phyloP scores from a whole-genome alignment of 768 basidiomycete species.

The Podaxis sp. region DNA sequence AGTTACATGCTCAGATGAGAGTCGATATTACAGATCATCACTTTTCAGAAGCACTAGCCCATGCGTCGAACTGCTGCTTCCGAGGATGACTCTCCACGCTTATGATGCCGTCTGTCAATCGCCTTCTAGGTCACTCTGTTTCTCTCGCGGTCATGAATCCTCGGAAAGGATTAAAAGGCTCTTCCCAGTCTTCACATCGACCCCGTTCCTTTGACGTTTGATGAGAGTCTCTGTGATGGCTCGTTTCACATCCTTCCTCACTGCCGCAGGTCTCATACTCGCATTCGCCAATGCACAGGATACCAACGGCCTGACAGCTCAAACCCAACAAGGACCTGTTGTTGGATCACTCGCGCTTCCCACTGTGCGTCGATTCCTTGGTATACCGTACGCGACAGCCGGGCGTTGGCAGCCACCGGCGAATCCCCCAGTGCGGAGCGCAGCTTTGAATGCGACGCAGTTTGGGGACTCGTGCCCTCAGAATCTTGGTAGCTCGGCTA shows the following conservation, averaged over 20 bases:
- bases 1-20: neutral
- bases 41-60: too few species aligned
- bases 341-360: conserved; percentile 25
- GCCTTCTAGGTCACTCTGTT: neutral
- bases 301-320: conserved; percentile 23
- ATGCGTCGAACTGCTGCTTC: neutral
- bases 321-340: conserved; percentile 33
- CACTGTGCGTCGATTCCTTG: conserved; percentile 35
- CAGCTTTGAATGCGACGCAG: conserved; percentile 24
- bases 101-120: neutral
- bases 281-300: neutral
- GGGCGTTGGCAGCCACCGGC: conserved; percentile 32
- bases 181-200: neutral
- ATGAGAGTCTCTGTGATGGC: neutral
- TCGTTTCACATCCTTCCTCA: conserved; percentile 4
- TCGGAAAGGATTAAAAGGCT: neutral
- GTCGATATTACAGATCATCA: neutral
- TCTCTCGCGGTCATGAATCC: neutral
- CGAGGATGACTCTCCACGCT: neutral
- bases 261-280: neutral
- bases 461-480: conserved; percentile 34
- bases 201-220: neutral
- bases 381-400: conserved; percentile 34
- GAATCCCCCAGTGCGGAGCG: conserved; percentile 21
- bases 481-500: conserved; percentile 18